Conservation (phyloP, 2,329 filamentous ascomycete species). For the Hyphodiscus sp. region DNA sequence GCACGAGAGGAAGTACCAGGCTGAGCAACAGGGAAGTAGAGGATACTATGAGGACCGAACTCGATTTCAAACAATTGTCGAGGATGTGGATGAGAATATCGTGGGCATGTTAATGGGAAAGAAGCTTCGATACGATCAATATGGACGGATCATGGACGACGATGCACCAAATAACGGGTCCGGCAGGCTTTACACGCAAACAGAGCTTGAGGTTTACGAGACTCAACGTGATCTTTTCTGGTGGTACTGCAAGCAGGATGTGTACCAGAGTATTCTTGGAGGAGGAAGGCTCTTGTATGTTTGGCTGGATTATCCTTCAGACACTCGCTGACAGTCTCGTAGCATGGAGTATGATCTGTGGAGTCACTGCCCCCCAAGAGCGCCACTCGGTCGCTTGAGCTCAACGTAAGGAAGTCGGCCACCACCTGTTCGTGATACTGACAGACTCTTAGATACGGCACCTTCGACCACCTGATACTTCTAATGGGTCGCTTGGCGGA, state of each 20-base stretch:
- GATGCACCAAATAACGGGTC: constrained; percentile 4
- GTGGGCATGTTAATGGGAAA: constrained; percentile 52
- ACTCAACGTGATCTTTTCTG: constrained; percentile 82
- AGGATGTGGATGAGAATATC: constrained; percentile 48
- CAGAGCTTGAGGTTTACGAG: constrained; percentile 74
- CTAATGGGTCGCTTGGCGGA: constrained; percentile 72
- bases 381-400: constrained; percentile 68
- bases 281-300: constrained; percentile 80
- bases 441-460: constrained; percentile 62
- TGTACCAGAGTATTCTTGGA: constrained; percentile 83
- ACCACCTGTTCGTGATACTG: constrained; percentile 8
- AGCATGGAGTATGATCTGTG: constrained; percentile 66
- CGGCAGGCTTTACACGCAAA: constrained; percentile 25
- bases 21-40: constrained; percentile 10
- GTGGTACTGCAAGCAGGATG: constrained; percentile 95
- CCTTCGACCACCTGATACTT: constrained; percentile 80
- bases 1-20: constrained; percentile 16
- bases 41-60: constrained; percentile 11
- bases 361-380: constrained; percentile 83
- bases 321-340: constrained; percentile 5
- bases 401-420: constrained; percentile 50
- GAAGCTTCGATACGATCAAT: constrained; percentile 50
- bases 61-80: constrained; percentile 25
- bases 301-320: background rate
- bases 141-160: constrained; percentile 39